Conservation (phyloP, 108 stramenopile species). For the Cyclotella cryptica region DNA sequence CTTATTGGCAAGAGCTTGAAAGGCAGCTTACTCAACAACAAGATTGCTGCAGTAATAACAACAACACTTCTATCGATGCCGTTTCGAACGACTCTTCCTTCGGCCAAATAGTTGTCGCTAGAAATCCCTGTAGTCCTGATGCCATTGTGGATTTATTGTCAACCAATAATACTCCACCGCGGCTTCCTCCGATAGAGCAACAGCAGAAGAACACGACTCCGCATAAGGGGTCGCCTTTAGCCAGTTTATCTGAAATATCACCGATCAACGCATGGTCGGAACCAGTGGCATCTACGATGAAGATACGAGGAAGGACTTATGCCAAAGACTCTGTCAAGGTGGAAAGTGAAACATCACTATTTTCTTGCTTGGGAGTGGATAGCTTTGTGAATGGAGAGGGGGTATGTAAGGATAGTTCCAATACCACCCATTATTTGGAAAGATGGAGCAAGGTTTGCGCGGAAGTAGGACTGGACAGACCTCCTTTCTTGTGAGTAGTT, state of each 20-base stretch:
- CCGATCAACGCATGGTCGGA: slow-evolving; percentile 50
- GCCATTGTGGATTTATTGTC: slow-evolving; percentile 19
- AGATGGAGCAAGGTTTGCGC: slow-evolving; percentile 41
- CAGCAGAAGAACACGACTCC: not conserved
- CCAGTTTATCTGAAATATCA: slow-evolving; percentile 1
- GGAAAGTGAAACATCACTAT: slow-evolving; percentile 36
- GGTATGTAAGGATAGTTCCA: slow-evolving; percentile 5
- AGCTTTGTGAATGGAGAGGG: slow-evolving; percentile 38
- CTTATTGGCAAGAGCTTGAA: slow-evolving; percentile 11
- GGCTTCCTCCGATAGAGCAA: not conserved
- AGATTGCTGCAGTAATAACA: not conserved
- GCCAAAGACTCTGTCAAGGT: slow-evolving; percentile 41
- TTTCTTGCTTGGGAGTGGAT: slow-evolving; percentile 57
- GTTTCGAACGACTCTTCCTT: not conserved
- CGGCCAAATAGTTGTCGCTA: not conserved
- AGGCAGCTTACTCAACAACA: not conserved
- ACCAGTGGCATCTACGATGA: slow-evolving; percentile 43
- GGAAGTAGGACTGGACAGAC: slow-evolving; percentile 26
- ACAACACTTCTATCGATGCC: slow-evolving; percentile 1
- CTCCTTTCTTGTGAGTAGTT: slow-evolving; percentile 45
- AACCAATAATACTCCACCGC: not conserved
- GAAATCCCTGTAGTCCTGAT: slow-evolving; percentile 10
- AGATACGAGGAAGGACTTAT: slow-evolving; percentile 42
- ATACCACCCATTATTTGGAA: slow-evolving; percentile 35
- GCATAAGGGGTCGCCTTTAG: not conserved